Evolutionary conservation across 768 basidiomycete genomes (phyloP).

Genomic region (Suillus discolor): DNA sequence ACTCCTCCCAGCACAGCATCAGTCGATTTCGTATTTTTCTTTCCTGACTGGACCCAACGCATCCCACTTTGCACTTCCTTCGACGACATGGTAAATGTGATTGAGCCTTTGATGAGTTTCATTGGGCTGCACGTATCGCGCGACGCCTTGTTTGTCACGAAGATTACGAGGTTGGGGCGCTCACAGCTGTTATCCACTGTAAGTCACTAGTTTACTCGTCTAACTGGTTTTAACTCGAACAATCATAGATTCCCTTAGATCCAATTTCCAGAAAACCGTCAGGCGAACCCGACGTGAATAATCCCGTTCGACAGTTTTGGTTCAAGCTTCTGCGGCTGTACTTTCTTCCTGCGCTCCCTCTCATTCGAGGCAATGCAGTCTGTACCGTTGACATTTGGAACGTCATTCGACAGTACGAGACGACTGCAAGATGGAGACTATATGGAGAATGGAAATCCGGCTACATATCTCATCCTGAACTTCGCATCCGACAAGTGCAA

Average conservation of each 20-base stretch:
- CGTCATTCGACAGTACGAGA: conserved; percentile 78
- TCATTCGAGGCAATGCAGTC: conserved; percentile 84
- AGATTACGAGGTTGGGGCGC: conserved; percentile 78
- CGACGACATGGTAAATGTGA: conserved; percentile 73
- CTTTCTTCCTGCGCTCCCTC: conserved; percentile 84
- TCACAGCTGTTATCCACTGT: conserved; percentile 60
- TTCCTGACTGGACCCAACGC: conserved; percentile 76
- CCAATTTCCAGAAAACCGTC: conserved; percentile 60
- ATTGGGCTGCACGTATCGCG: conserved; percentile 82
- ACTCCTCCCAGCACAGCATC: conserved; percentile 75
- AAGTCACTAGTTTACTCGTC: conserved; percentile 18
- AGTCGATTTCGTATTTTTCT: conserved; percentile 89
- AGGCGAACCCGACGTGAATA: conserved; percentile 54
- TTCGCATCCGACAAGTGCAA: conserved; percentile 78
- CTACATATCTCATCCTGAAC: conserved; percentile 77
- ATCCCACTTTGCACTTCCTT: conserved; percentile 64
- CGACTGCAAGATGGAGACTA: conserved; percentile 80
- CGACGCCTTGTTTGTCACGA: conserved; percentile 75
- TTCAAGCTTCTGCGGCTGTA: conserved; percentile 75
- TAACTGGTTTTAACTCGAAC: conserved; percentile 11
- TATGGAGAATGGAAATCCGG: conserved; percentile 94
- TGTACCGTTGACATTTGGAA: conserved; percentile 94
- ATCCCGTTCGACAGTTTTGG: conserved; percentile 83
- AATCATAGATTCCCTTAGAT: conserved; percentile 48
- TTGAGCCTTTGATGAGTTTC: conserved; percentile 80